Evolutionary conservation across 306 rosid genomes (phyloP), one percentile per base, ranked within the genome.

Genomic region (Arachis hypogaea): DNA sequence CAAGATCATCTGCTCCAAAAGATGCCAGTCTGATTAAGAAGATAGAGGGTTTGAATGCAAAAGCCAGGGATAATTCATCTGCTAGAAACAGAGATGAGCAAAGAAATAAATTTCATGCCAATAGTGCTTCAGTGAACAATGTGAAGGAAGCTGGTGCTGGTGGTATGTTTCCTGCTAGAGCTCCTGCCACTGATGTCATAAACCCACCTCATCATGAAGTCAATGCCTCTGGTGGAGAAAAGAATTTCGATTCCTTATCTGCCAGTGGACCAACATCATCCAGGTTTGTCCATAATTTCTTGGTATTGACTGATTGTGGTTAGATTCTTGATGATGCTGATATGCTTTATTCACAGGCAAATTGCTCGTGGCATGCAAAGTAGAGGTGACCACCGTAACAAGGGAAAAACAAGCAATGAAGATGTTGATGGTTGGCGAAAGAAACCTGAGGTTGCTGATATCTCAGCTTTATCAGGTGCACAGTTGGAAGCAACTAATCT

Each of bases 31-130:
- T 94, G 77, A 88, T 94, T 72, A 91, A 83, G 77, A 89, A 89
- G 82, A 89, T 94, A 73, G 95, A 91, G 86, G 93, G 95, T 82
- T 81, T 94, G 78, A 94, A 94, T 89, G 96, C 96, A 74, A 94
- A 89, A 85, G 95, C 88, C 30, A 89, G 98, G 22, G 97, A 89
- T 85, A 75, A 44, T 61, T 73, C 88, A 62, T 79, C 86, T 76
- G 69, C 82, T 68, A 82, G 80, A 66, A 75, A 62, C 45, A 77
- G 76, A 77, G 96, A 82, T 76, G 90, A 83, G 60, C 85, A 75
- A 73, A 72, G 75, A 56, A 87, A 75, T 73, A 86, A 84, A 72
- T 68, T 73, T 80, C 86, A 72, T 60, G 62, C 75, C 44, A 59
- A 62, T 63, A 79, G 76, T 74, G 82, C 87, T 71, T 73, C 71